phyloP scores from a whole-genome alignment of 768 basidiomycete genomes.

The Exidia glandulosa region DNA sequence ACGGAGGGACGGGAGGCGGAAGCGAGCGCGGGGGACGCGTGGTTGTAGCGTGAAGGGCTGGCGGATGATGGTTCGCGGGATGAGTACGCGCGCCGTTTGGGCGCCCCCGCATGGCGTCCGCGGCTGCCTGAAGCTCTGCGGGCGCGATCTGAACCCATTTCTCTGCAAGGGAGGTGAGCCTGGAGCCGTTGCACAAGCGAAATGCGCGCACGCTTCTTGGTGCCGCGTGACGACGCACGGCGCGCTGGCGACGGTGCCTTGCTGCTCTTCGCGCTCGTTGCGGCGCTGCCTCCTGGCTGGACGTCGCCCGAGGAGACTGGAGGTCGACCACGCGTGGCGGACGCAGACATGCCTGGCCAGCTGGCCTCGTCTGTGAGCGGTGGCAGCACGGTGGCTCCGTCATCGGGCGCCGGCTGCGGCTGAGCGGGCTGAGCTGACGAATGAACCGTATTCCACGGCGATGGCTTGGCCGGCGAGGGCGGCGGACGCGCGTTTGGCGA shows the following conservation, averaged over 20 bases:
- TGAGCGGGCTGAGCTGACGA: background rate
- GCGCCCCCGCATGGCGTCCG: constrained; percentile 24
- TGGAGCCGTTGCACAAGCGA: constrained; percentile 11
- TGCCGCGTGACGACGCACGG: background rate
- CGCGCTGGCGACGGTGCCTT: background rate
- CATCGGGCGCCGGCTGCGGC: background rate
- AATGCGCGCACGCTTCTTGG: constrained; percentile 2
- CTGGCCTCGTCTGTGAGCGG: constrained; percentile 1
- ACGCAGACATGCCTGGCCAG: constrained; percentile 3
- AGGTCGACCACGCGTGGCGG: background rate
- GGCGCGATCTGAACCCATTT: constrained; percentile 55
- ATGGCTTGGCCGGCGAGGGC: background rate
- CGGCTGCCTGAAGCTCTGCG: constrained; percentile 42
- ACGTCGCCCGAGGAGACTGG: background rate
- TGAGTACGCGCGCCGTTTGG: constrained; percentile 3
- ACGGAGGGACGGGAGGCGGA: constrained; percentile 15
- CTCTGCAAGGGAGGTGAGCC: constrained; percentile 26
- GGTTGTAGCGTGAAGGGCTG: constrained; percentile 13
- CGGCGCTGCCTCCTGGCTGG: background rate
- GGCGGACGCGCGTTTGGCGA: background rate
- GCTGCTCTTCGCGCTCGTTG: background rate
- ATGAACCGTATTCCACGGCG: background rate
- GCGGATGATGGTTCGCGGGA: constrained; percentile 9
- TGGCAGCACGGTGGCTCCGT: background rate
- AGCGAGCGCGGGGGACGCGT: constrained; percentile 15